Evolutionary conservation across 805 yeast species (phyloP).

Genomic region (Lachancea dasiensis): DNA sequence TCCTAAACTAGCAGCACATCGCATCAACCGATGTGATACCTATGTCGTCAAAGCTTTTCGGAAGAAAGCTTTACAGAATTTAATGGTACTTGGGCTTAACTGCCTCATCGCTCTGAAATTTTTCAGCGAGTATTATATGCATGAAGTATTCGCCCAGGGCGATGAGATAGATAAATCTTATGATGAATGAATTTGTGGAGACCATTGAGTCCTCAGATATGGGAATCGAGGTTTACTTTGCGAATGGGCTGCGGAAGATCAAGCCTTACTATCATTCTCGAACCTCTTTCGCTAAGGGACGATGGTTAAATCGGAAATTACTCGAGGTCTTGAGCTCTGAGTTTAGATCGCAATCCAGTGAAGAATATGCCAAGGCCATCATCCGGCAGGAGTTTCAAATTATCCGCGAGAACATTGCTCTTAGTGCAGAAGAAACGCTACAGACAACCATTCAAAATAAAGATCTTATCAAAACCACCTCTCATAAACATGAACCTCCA

Average conservation of each 20-base stretch:
- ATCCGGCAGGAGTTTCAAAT: constrained; percentile 18
- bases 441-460: constrained; percentile 18
- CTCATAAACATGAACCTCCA: constrained; percentile 89
- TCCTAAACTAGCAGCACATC: too few relatives aligned
- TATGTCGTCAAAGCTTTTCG: too few relatives aligned
- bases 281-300: constrained; percentile 37
- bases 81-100: too few relatives aligned
- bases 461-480: constrained; percentile 22
- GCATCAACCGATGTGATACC: too few relatives aligned
- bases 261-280: constrained; percentile 38
- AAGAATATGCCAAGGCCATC: constrained; percentile 20
- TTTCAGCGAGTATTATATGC: too few relatives aligned
- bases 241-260: constrained; percentile 36
- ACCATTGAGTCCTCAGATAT: constrained; percentile 3
- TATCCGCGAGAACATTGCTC: constrained; percentile 14
- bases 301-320: constrained; percentile 39
- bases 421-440: constrained; percentile 16
- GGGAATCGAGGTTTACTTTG: constrained; percentile 18
- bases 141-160: too few relatives aligned
- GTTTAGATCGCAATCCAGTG: constrained; percentile 27
- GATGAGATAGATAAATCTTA: too few relatives aligned
- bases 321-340: constrained; percentile 37
- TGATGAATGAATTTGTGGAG: not conserved
- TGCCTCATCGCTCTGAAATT: too few relatives aligned
- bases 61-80: too few relatives aligned